These are phyloP conservation scores for Russula virescens DNA, from an alignment of 768 basidiomycete species.

Conservation along the genomic window DNA sequence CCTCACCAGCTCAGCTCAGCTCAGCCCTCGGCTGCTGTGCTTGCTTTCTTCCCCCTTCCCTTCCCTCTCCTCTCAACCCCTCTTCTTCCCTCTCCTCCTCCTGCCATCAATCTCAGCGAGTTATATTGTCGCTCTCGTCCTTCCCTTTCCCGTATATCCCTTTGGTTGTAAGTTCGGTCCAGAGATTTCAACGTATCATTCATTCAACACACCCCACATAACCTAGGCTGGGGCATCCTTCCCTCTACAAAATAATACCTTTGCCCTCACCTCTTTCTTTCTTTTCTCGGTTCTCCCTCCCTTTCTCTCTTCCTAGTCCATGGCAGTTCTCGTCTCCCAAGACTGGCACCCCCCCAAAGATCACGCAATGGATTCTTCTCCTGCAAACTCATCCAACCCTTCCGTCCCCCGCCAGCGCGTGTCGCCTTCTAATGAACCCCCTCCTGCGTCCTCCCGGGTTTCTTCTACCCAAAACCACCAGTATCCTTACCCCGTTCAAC, in stretches of 20 bases:
- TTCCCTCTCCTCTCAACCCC: neutral
- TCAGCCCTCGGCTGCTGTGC: neutral
- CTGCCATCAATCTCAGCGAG: neutral
- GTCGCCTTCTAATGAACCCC: conserved; percentile 52
- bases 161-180: conserved; percentile 9
- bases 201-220: neutral
- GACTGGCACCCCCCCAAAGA: conserved; percentile 71
- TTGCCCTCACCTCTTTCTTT: neutral
- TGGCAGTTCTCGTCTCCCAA: conserved; percentile 75
- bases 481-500: conserved; percentile 67
- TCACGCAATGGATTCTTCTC: conserved; percentile 51
- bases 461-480: conserved; percentile 37
- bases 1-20: neutral
- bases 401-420: conserved; percentile 50
- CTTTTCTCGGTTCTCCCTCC: neutral
- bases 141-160: conserved; percentile 4
- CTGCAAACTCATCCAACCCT: conserved; percentile 34
- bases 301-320: conserved; percentile 34
- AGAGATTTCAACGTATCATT: conserved; percentile 5
- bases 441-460: conserved; percentile 31
- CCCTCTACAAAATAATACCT: conserved; percentile 1
- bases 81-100: neutral
- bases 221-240: neutral
- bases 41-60: neutral
- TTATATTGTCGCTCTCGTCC: neutral